phyloP scores from a whole-genome alignment of 768 basidiomycete species.

The Nidularia sp. region DNA sequence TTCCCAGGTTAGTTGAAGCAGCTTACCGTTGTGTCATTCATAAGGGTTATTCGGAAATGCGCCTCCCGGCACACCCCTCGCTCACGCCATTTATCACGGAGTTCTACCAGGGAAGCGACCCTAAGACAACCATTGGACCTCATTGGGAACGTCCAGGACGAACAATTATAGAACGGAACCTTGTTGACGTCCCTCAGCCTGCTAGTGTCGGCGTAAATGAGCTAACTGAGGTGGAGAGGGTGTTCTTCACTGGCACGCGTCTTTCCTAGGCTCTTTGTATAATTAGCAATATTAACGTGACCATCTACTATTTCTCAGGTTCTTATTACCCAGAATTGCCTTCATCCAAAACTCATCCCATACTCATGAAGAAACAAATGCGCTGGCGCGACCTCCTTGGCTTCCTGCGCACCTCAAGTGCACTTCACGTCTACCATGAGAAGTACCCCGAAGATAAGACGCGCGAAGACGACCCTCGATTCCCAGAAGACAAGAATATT shows the following conservation, averaged over 20 bases:
- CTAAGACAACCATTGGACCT: conserved; percentile 52
- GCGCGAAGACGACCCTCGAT: conserved; percentile 19
- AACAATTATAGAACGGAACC: conserved; percentile 65
- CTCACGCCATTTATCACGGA: conserved; percentile 54
- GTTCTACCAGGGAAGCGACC: conserved; percentile 60
- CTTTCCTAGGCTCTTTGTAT: too few relatives aligned
- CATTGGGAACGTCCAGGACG: conserved; percentile 83
- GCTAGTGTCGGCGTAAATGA: conserved; percentile 19
- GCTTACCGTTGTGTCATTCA: background rate
- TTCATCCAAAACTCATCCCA: conserved; percentile 27
- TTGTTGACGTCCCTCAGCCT: conserved; percentile 65
- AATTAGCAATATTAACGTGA: background rate
- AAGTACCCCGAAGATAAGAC: conserved; percentile 50
- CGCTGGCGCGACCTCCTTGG: conserved; percentile 62
- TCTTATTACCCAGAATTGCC: conserved; percentile 35
- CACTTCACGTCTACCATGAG: conserved; percentile 66
- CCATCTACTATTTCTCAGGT: conserved; percentile 16
- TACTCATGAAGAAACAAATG: conserved; percentile 56
- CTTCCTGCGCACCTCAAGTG: conserved; percentile 70
- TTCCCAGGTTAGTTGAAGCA: too few relatives aligned
- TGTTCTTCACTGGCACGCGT: conserved; percentile 53
- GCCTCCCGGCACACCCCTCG: conserved; percentile 56
- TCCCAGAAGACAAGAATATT: conserved; percentile 23
- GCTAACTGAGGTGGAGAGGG: conserved; percentile 34
- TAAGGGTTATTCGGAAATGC: conserved; percentile 70